These are phyloP conservation scores for Cryptosporidium parvum DNA, from an alignment of 169 alveolate species.

Conservation along the genomic window DNA sequence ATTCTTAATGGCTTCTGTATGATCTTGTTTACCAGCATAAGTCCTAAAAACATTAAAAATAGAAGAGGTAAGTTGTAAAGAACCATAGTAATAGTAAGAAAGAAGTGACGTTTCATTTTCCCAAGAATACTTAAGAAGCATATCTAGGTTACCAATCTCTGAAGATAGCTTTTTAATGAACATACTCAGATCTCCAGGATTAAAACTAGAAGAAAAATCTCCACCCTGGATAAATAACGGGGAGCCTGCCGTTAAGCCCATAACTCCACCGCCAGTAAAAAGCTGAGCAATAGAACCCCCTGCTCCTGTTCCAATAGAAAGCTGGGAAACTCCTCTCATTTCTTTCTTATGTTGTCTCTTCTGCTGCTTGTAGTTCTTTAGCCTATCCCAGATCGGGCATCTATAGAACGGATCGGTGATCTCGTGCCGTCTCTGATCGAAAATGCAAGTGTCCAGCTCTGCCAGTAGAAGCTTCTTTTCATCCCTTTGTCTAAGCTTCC, in stretches of 20 bases:
- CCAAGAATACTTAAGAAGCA: slow-evolving; percentile 52
- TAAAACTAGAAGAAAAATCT: slow-evolving; percentile 24
- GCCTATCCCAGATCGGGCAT: slow-evolving; percentile 87
- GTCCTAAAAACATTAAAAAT: slow-evolving; percentile 1
- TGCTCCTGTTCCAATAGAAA: not conserved
- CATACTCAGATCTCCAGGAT: slow-evolving; percentile 2
- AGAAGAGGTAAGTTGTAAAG: slow-evolving; percentile 19
- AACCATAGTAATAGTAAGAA: slow-evolving; percentile 54
- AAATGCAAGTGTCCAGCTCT: slow-evolving; percentile 83
- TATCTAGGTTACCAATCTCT: slow-evolving; percentile 24
- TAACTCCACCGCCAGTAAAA: not conserved
- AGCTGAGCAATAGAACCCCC: not conserved
- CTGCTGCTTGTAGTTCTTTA: slow-evolving; percentile 80
- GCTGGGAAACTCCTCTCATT: slow-evolving; percentile 10
- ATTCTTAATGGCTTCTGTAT: not conserved
- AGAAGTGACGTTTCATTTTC: slow-evolving; percentile 34
- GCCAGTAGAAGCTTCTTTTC: slow-evolving; percentile 86
- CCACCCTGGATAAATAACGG: slow-evolving; percentile 12
- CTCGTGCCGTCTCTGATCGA: slow-evolving; percentile 87
- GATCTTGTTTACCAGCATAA: not conserved
- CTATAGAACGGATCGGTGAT: slow-evolving; percentile 84
- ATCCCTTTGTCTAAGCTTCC: slow-evolving; percentile 87
- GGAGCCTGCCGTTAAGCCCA: not conserved
- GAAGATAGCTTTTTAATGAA: slow-evolving; percentile 34
- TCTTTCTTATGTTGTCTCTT: slow-evolving; percentile 64